Evolutionary conservation across 2,329 filamentous ascomycete species (phyloP).

Genomic region (Orbilia ellipsospora): DNA sequence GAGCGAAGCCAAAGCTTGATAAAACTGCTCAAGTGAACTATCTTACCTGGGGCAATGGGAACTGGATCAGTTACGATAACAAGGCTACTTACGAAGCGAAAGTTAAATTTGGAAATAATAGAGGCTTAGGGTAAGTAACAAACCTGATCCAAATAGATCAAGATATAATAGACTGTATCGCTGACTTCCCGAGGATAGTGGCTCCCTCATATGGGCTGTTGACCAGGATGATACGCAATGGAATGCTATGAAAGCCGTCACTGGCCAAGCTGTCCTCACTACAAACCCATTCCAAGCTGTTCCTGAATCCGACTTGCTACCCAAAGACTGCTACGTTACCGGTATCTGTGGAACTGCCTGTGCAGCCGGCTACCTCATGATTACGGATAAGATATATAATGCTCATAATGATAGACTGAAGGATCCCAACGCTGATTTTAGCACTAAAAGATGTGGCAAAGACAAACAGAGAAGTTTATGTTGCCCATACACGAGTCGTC

Average conservation of each 20-base stretch:
- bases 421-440: slow-evolving; percentile 34
- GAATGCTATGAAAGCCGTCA: slow-evolving; percentile 53
- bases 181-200: slow-evolving; percentile 29
- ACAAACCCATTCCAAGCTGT: slow-evolving; percentile 35
- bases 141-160: slow-evolving; percentile 7
- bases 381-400: slow-evolving; percentile 57
- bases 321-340: slow-evolving; percentile 59
- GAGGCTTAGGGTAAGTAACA: slow-evolving; percentile 55
- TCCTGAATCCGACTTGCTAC: slow-evolving; percentile 42
- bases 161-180: slow-evolving; percentile 10
- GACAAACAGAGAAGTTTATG: slow-evolving; percentile 60
- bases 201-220: slow-evolving; percentile 61
- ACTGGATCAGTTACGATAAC: slow-evolving; percentile 44
- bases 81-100: slow-evolving; percentile 38
- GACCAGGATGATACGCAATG: slow-evolving; percentile 59
- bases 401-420: slow-evolving; percentile 37
- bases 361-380: slow-evolving; percentile 59
- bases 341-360: slow-evolving; percentile 59
- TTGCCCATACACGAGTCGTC: slow-evolving; percentile 60
- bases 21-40: slow-evolving; percentile 37
- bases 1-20: slow-evolving; percentile 35
- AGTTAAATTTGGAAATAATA: slow-evolving; percentile 36
- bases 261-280: slow-evolving; percentile 32
- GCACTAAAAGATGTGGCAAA: slow-evolving; percentile 58
- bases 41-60: slow-evolving; percentile 37